A percentile compares a stretch with the other conserved stretches of the same genome.
Evolutionary conservation across 768 basidiomycete genomes (phyloP).

Genomic region (Polyporus arcularius): DNA sequence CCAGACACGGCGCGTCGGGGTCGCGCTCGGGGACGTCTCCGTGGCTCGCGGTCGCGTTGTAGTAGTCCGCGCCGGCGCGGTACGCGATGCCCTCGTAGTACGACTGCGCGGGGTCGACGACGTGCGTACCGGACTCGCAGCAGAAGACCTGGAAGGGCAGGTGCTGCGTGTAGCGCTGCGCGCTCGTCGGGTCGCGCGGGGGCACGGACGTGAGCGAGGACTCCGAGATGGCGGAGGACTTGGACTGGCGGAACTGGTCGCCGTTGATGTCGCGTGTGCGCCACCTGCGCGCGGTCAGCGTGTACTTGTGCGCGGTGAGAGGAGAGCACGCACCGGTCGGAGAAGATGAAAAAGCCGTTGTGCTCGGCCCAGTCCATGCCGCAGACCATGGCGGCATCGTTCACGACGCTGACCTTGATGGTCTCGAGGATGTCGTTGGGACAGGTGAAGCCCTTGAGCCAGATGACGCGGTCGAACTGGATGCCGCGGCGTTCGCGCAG

Average conservation of each 20-base stretch:
- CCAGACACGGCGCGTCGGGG: constrained; percentile 86
- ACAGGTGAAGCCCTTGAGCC: constrained; percentile 99
- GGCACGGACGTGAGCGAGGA: constrained; percentile 90
- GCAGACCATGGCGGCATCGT: constrained; percentile 97
- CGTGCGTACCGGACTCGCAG: constrained; percentile 97
- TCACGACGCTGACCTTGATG: constrained; percentile 84
- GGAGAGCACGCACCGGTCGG: constrained; percentile 74
- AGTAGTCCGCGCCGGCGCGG: constrained; percentile 77
- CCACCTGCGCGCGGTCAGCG: constrained; percentile 59
- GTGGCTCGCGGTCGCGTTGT: constrained; percentile 68
- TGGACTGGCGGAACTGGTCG: constrained; percentile 96
- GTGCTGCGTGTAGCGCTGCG: constrained; percentile 84
- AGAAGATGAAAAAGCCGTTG: constrained; percentile 97
- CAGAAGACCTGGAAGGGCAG: constrained; percentile 99
- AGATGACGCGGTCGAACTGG: constrained; percentile 87
- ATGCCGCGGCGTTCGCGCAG: constrained; percentile 75
- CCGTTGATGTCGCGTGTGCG: constrained; percentile 97
- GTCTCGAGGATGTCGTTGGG: constrained; percentile 98
- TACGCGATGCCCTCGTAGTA: constrained; percentile 92
- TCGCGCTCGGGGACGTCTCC: constrained; percentile 54
- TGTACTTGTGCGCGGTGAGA: background rate
- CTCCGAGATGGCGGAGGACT: constrained; percentile 90
- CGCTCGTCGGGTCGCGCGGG: constrained; percentile 82
- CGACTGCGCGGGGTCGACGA: constrained; percentile 93
- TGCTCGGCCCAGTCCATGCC: constrained; percentile 99